These are phyloP conservation scores for Teratosphaeria nubilosa DNA, from an alignment of 2,329 filamentous ascomycete genomes.

Conservation along the genomic window DNA sequence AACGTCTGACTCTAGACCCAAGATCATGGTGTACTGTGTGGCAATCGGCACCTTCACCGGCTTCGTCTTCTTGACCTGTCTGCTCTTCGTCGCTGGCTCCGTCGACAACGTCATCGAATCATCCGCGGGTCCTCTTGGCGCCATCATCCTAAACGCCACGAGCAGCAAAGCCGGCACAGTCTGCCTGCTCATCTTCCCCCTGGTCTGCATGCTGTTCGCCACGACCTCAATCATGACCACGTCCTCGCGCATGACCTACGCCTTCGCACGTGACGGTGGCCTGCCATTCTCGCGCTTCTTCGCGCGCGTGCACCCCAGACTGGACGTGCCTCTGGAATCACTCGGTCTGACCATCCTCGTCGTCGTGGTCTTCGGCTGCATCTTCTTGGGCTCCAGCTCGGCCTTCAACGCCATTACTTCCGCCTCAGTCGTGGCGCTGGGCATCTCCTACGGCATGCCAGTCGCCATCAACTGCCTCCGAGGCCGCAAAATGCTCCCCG, in stretches of 20 bases:
- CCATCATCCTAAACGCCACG: constrained; percentile 27
- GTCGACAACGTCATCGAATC: constrained; percentile 23
- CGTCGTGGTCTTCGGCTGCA: constrained; percentile 26
- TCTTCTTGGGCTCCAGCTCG: constrained; percentile 27
- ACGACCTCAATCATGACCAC: constrained; percentile 28
- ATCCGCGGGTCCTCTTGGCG: constrained; percentile 22
- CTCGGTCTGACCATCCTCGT: constrained; percentile 23
- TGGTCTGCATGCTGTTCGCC: constrained; percentile 27
- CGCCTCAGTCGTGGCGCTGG: constrained; percentile 57
- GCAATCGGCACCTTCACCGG: constrained; percentile 26
- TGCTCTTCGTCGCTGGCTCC: constrained; percentile 28
- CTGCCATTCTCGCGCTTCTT: constrained; percentile 26
- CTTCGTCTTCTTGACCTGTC: constrained; percentile 26
- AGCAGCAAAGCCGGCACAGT: constrained; percentile 25
- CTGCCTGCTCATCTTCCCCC: constrained; percentile 27
- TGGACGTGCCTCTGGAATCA: constrained; percentile 27
- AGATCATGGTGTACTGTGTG: constrained; percentile 29
- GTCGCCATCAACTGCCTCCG: constrained; percentile 59
- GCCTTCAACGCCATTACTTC: constrained; percentile 30
- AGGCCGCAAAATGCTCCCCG: constrained; percentile 55
- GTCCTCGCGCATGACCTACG: constrained; percentile 27
- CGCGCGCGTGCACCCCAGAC: constrained; percentile 24
- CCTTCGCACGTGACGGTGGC: constrained; percentile 28
- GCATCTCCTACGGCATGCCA: constrained; percentile 65
- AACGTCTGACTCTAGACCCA: constrained; percentile 14